These are phyloP conservation scores for Coemansia sp. DNA, from an alignment of 192 early-diverging fungal species.

Conservation along the genomic window DNA sequence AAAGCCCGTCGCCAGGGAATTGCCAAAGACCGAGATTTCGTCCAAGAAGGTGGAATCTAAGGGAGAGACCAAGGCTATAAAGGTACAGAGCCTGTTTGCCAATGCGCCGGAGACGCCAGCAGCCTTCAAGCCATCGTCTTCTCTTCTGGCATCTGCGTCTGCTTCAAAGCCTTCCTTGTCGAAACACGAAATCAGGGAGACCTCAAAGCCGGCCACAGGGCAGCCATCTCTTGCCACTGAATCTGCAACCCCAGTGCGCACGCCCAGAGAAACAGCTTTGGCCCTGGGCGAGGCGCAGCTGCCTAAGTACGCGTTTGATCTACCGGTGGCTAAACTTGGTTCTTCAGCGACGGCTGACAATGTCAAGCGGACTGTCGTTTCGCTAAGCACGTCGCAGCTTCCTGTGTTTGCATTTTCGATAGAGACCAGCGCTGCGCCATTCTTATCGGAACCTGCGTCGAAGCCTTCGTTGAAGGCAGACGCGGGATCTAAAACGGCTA, in stretches of 20 bases:
- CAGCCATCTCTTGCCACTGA: not conserved
- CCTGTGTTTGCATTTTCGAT: slow-evolving; percentile 28
- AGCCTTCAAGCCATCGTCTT: not conserved
- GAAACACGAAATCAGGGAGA: not conserved
- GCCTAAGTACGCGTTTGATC: not conserved
- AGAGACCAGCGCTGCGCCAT: not conserved
- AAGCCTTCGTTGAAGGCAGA: no score
- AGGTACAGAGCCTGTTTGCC: slow-evolving; percentile 4
- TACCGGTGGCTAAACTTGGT: no score
- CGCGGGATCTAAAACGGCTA: no score
- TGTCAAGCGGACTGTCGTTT: not conserved
- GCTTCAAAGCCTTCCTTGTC: not conserved
- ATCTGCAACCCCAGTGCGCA: not conserved
- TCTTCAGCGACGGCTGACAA: not conserved
- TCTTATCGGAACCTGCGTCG: not conserved
- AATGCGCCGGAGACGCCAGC: slow-evolving; percentile 8
- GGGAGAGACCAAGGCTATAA: slow-evolving; percentile 7
- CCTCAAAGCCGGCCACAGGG: slow-evolving; percentile 8
- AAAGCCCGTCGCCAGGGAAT: not conserved
- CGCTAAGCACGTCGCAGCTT: slow-evolving; percentile 11
- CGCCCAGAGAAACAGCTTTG: not conserved
- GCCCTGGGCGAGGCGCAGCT: not conserved
- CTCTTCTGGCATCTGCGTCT: not conserved
- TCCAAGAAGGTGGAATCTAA: slow-evolving; percentile 1
- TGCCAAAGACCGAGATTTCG: not conserved